phyloP scores from a whole-genome alignment of 495 filamentous ascomycete species.

The Xylaria telfairii region DNA sequence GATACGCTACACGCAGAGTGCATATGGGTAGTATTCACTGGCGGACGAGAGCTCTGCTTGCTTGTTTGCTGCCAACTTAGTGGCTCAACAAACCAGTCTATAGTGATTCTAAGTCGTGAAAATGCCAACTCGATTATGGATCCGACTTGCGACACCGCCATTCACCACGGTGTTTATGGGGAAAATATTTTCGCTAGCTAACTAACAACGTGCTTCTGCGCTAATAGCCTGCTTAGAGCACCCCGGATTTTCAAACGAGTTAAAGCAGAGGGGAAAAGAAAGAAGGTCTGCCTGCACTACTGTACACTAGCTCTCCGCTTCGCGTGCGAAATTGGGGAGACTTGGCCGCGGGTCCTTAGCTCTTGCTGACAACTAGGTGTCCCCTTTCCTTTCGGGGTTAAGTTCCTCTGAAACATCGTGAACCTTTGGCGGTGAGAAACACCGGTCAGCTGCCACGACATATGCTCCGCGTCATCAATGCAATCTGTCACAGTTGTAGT shows the following conservation, averaged over 20 bases:
- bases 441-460: constrained; percentile 8
- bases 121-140: too few species aligned
- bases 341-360: constrained; percentile 3
- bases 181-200: constrained; percentile 4
- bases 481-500: constrained; percentile 10
- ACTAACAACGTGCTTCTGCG: neutral
- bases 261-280: neutral
- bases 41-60: neutral
- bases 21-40: neutral
- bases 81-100: too few species aligned
- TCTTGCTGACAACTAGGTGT: constrained; percentile 4
- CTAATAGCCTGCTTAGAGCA: constrained; percentile 18
- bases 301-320: constrained; percentile 6
- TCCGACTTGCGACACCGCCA: too few species aligned
- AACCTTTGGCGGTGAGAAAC: constrained; percentile 17
- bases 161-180: neutral
- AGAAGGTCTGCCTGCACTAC: constrained; percentile 2
- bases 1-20: neutral
- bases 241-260: constrained; percentile 18
- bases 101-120: too few species aligned
- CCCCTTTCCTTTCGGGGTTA: constrained; percentile 8
- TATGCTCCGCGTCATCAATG: constrained; percentile 17
- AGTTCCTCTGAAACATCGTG: constrained; percentile 20
- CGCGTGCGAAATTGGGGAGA: neutral
- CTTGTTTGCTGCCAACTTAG: neutral